These are phyloP conservation scores for Xylariaceae sp. DNA, from an alignment of 2,329 filamentous ascomycete genomes.

Conservation along the genomic window DNA sequence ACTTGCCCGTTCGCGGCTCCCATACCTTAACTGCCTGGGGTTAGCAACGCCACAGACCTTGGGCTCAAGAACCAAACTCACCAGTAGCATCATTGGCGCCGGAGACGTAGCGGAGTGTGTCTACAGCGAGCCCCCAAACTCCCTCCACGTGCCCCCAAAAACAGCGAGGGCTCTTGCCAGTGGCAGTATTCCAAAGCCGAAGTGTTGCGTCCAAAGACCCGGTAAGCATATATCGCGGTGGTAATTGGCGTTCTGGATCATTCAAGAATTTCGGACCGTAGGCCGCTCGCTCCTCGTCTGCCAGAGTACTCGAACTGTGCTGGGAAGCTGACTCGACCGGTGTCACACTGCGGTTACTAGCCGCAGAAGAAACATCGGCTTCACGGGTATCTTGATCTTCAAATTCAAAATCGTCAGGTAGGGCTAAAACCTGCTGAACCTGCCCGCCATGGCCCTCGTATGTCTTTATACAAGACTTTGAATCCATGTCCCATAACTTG, in stretches of 20 bases:
- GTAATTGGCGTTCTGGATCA: constrained; percentile 68
- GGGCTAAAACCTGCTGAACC: constrained; percentile 86
- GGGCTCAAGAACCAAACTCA: constrained; percentile 5
- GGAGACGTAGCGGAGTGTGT: constrained; percentile 85
- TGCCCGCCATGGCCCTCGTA: constrained; percentile 94
- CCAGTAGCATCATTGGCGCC: constrained; percentile 86
- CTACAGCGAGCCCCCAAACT: constrained; percentile 90
- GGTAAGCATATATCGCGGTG: constrained; percentile 90
- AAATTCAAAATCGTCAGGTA: constrained; percentile 88
- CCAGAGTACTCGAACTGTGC: constrained; percentile 28
- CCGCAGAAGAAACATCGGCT: constrained; percentile 60
- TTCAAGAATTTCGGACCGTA: constrained; percentile 69
- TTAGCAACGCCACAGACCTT: constrained; percentile 6
- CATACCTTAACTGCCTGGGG: constrained; percentile 77
- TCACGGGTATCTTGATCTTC: constrained; percentile 68
- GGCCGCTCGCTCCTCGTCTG: constrained; percentile 55
- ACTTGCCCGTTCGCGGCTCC: constrained; percentile 90
- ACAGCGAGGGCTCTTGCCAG: constrained; percentile 82
- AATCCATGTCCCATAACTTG: constrained; percentile 92
- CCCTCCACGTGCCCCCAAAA: constrained; percentile 98
- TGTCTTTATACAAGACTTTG: constrained; percentile 73
- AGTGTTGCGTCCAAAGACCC: constrained; percentile 91
- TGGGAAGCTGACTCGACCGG: constrained; percentile 40
- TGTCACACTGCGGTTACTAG: constrained; percentile 54
- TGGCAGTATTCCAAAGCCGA: constrained; percentile 86